A percentile compares a stretch with the other conserved stretches of the same genome.
Evolutionary conservation across 129 eudicot genomes (phyloP).

Genomic region (Saposhnikovia divaricata): DNA sequence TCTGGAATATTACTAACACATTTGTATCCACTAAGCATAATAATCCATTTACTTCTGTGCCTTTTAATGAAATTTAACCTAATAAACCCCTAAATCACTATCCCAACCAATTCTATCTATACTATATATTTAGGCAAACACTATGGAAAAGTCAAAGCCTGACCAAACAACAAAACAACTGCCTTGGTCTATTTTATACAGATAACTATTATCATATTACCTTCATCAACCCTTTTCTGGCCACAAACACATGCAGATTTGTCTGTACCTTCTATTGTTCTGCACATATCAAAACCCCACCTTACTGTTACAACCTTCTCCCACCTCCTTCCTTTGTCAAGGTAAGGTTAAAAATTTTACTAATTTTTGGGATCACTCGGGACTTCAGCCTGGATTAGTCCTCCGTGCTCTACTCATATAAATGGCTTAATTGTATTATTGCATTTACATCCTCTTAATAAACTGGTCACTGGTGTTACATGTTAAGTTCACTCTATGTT

Average conservation of each 20-base stretch:
- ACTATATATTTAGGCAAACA: background rate
- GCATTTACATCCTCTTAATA: background rate
- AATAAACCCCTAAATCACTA: no score
- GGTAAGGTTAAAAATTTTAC: background rate
- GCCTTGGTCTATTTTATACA: slow-evolving; percentile 27
- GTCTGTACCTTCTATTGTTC: slow-evolving; percentile 18
- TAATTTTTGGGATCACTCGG: background rate
- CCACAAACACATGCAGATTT: slow-evolving; percentile 13
- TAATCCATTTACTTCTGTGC: no score
- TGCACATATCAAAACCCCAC: slow-evolving; percentile 25
- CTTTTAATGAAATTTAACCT: no score
- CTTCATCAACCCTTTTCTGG: slow-evolving; percentile 18
- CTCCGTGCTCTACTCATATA: no score
- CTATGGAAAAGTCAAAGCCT: slow-evolving; percentile 41
- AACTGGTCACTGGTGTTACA: background rate
- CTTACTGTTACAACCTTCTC: slow-evolving; percentile 8
- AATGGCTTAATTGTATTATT: background rate
- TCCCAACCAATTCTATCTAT: no score
- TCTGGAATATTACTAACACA: no score
- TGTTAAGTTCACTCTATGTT: background rate
- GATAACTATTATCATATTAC: slow-evolving; percentile 11
- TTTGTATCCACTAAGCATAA: no score
- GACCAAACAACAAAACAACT: slow-evolving; percentile 9
- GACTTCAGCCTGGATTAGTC: background rate
- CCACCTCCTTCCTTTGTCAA: background rate